These are phyloP conservation scores for Stenocarpella maydis DNA, from an alignment of 2,329 filamentous ascomycete genomes.

Conservation along the genomic window DNA sequence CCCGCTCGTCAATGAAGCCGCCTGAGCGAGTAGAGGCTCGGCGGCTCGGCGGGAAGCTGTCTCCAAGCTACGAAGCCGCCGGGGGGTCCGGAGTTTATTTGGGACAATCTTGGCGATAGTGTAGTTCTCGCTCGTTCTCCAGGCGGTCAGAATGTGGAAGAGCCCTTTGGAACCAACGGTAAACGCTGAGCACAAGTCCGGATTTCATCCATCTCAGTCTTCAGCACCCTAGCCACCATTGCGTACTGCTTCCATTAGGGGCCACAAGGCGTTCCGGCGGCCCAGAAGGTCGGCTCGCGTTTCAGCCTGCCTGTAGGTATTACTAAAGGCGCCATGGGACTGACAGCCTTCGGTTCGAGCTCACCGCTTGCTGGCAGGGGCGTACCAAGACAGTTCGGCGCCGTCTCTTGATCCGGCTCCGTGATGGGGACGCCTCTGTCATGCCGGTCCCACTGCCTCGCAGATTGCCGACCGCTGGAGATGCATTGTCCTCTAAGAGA, in stretches of 20 bases:
- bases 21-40: not conserved
- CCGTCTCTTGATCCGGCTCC: conserved; percentile 19
- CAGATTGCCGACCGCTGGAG: conserved; percentile 28
- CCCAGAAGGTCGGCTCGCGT: not conserved
- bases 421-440: not conserved
- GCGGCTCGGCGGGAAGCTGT: conserved; percentile 1
- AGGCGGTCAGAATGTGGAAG: conserved; percentile 20
- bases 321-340: not conserved
- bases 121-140: not conserved
- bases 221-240: not conserved
- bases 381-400: not conserved
- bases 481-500: conserved; percentile 10
- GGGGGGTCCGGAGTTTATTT: conserved; percentile 19
- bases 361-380: conserved; percentile 18
- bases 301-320: not conserved
- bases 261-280: conserved; percentile 11
- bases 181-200: conserved; percentile 13
- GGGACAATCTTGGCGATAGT: not conserved
- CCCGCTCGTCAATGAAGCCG: not conserved
- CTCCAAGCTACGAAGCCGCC: not conserved
- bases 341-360: not conserved
- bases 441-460: conserved; percentile 24
- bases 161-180: conserved; percentile 2
- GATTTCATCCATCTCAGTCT: not conserved
- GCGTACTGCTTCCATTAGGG: not conserved